Conservation (phyloP, 2,329 filamentous ascomycete species). For the Blastomyces emzantsi region DNA sequence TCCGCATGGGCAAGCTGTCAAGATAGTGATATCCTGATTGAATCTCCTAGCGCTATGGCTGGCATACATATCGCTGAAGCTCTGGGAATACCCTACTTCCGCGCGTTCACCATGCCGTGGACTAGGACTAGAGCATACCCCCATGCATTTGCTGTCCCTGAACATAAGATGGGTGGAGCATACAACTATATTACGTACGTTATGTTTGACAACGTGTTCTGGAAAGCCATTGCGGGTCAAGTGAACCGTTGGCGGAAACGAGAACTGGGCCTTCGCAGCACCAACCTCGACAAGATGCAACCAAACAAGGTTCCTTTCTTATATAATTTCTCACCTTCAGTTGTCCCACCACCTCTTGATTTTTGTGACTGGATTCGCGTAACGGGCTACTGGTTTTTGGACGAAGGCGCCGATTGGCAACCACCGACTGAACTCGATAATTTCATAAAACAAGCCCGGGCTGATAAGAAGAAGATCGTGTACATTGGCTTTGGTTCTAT, state of each 20-base stretch:
- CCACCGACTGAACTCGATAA: constrained; percentile 65
- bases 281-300: constrained; percentile 82
- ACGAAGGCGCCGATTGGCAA: constrained; percentile 59
- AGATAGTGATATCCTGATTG: constrained; percentile 80
- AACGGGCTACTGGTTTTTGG: constrained; percentile 96
- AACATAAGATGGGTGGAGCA: constrained; percentile 85
- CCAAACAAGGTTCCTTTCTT: constrained; percentile 96
- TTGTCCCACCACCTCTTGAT: constrained; percentile 89
- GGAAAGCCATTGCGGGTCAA: constrained; percentile 84
- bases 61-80: constrained; percentile 97
- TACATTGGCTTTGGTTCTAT: constrained; percentile 98
- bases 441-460: constrained; percentile 76
- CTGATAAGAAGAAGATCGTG: constrained; percentile 80
- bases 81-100: constrained; percentile 86
- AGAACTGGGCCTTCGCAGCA: constrained; percentile 67
- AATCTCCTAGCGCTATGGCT: constrained; percentile 93
- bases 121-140: constrained; percentile 91
- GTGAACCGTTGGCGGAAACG: constrained; percentile 89
- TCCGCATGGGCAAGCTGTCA: constrained; percentile 80
- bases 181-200: constrained; percentile 96
- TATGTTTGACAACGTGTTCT: constrained; percentile 95
- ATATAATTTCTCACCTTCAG: constrained; percentile 91
- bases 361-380: constrained; percentile 97
- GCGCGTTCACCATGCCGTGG: constrained; percentile 98
- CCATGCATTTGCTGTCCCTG: constrained; percentile 88